Conservation (phyloP, 108 stramenopile species). For the Asterionellopsis glacialis region DNA sequence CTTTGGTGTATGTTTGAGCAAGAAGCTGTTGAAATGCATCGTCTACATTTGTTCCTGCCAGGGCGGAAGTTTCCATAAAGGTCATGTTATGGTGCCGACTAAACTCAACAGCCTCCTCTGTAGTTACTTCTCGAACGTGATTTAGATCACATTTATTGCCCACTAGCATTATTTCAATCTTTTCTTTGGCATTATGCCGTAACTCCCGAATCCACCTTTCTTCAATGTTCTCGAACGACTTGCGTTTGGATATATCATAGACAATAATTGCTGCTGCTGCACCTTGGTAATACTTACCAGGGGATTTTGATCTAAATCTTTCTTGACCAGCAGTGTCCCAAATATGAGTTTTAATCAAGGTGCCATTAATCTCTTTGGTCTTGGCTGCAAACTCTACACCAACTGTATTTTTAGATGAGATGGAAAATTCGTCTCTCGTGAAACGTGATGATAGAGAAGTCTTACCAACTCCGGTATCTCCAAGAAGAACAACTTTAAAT, state of each 20-base stretch:
- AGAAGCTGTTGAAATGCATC: slow-evolving; percentile 22
- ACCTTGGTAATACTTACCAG: slow-evolving; percentile 80
- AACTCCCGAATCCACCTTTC: not conserved
- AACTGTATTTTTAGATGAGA: slow-evolving; percentile 18
- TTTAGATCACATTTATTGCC: slow-evolving; percentile 93
- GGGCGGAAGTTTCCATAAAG: slow-evolving; percentile 94
- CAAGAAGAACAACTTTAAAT: slow-evolving; percentile 10
- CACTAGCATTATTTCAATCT: slow-evolving; percentile 91
- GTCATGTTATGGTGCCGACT: slow-evolving; percentile 94
- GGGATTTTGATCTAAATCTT: slow-evolving; percentile 83
- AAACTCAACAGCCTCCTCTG: slow-evolving; percentile 90
- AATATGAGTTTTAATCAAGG: slow-evolving; percentile 45
- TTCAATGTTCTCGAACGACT: slow-evolving; percentile 84
- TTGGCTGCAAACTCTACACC: slow-evolving; percentile 31
- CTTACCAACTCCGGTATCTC: slow-evolving; percentile 26
- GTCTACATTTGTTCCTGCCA: slow-evolving; percentile 94
- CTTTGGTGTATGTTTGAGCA: too few species aligned
- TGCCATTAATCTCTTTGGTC: not conserved
- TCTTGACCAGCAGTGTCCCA: slow-evolving; percentile 93
- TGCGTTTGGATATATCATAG: slow-evolving; percentile 86
- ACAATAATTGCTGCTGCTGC: slow-evolving; percentile 90
- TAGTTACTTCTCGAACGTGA: slow-evolving; percentile 82
- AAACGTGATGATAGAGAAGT: slow-evolving; percentile 15
- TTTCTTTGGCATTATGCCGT: slow-evolving; percentile 77
- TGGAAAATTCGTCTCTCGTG: slow-evolving; percentile 15